A percentile compares a stretch with the other conserved stretches of the same genome.
phyloP scores from a whole-genome alignment of 1,284 basidiomycete species.

The Athelia psychrophila region DNA sequence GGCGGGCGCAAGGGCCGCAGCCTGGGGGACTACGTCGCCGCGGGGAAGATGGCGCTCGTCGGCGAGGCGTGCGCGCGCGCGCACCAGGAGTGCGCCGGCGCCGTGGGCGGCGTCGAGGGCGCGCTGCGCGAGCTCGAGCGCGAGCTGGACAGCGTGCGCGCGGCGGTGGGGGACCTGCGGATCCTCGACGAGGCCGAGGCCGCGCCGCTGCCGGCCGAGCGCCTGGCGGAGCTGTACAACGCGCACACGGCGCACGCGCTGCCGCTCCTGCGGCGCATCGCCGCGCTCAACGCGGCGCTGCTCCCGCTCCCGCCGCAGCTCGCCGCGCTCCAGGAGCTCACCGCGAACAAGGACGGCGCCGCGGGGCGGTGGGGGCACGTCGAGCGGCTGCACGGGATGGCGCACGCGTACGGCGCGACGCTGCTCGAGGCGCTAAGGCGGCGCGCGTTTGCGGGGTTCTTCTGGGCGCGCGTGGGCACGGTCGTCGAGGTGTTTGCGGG shows the following conservation, averaged over 20 bases:
- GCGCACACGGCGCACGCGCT: constrained; percentile 73
- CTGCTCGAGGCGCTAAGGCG: constrained; percentile 89
- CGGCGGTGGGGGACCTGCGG: constrained; percentile 33
- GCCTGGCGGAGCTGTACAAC: constrained; percentile 43
- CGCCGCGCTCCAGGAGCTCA: constrained; percentile 61
- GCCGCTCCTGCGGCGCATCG: constrained; percentile 65
- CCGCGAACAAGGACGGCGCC: constrained; percentile 80
- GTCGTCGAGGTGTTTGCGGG: constrained; percentile 71
- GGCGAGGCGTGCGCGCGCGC: constrained; percentile 70
- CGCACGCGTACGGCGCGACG: constrained; percentile 92
- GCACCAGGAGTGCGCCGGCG: constrained; percentile 46
- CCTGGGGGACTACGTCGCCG: constrained; percentile 79
- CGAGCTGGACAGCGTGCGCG: constrained; percentile 59
- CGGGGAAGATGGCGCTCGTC: constrained; percentile 76
- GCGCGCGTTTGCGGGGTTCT: constrained; percentile 75
- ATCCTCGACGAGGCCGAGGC: constrained; percentile 53
- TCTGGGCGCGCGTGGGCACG: background rate
- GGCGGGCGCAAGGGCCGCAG: constrained; percentile 69
- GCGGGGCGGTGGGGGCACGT: constrained; percentile 57
- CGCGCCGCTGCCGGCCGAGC: constrained; percentile 43
- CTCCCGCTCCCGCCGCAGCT: constrained; percentile 66
- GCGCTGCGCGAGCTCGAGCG: constrained; percentile 52
- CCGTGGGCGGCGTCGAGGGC: constrained; percentile 44
- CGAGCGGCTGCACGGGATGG: constrained; percentile 83
- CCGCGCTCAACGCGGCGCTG: constrained; percentile 72